Percentiles rank a stretch among this genome's conserved stretches.
phyloP scores from a whole-genome alignment of 1,284 basidiomycete genomes.

The Ceratobasidium sp. region DNA sequence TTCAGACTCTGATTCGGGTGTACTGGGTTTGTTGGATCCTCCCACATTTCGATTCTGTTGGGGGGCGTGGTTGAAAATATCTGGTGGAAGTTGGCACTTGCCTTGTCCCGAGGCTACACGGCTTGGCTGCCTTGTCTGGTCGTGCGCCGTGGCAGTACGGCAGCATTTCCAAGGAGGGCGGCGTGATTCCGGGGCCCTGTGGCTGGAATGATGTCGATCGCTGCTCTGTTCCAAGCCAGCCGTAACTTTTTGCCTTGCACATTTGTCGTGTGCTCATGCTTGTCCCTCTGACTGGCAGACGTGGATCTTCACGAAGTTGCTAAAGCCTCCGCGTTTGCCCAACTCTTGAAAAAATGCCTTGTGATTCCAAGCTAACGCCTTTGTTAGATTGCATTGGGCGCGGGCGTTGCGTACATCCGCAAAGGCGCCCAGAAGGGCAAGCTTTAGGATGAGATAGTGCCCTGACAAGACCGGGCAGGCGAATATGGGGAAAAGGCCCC shows the following conservation, averaged over 20 bases:
- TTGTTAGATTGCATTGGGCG: conserved; percentile 64
- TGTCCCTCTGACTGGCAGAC: conserved; percentile 1
- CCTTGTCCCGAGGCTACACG: not conserved
- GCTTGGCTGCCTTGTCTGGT: not conserved
- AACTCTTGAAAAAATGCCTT: no score
- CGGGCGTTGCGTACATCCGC: conserved; percentile 68
- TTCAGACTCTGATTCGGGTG: conserved; percentile 39
- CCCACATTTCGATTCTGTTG: not conserved
- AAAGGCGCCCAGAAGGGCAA: conserved; percentile 67
- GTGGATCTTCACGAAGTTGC: not conserved
- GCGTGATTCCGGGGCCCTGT: not conserved
- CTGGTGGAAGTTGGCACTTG: not conserved
- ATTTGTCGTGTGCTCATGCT: not conserved
- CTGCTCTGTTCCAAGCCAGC: not conserved
- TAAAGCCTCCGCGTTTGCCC: not conserved
- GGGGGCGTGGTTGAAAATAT: not conserved
- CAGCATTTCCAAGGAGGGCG: not conserved
- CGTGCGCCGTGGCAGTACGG: not conserved
- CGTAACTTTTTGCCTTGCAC: not conserved
- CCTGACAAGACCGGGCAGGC: not conserved
- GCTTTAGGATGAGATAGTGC: conserved; percentile 58
- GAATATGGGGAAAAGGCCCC: not conserved
- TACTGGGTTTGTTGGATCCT: not conserved
- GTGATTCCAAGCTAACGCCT: not conserved
- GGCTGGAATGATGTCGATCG: not conserved